phyloP scores from a whole-genome alignment of 177 flowering plant genomes.

The Telopea speciosissima region DNA sequence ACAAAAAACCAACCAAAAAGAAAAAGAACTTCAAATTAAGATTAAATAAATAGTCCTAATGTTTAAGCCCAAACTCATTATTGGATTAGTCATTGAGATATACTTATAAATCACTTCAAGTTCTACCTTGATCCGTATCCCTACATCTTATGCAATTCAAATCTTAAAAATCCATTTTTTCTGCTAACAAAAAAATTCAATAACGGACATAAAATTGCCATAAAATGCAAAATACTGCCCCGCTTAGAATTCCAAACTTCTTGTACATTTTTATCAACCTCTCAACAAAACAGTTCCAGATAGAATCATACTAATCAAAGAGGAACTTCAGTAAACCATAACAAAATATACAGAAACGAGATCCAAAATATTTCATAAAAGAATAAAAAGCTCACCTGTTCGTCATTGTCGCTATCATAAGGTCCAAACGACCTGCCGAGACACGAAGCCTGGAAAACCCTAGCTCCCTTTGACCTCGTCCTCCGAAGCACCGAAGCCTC shows the following conservation, averaged over 20 bases:
- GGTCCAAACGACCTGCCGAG: constrained; percentile 43
- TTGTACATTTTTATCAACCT: not conserved
- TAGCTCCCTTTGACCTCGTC: constrained; percentile 23
- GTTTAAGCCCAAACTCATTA: too few relatives aligned
- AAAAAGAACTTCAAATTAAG: not conserved
- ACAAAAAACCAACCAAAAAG: not conserved
- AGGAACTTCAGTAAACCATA: not conserved
- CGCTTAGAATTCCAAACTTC: not conserved
- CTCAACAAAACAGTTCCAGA: not conserved
- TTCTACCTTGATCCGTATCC: not conserved
- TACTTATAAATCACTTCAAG: not conserved
- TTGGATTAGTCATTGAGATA: too few relatives aligned
- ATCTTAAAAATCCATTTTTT: too few relatives aligned
- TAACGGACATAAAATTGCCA: not conserved
- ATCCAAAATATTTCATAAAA: not conserved
- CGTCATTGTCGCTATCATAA: constrained; percentile 20
- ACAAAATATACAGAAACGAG: not conserved
- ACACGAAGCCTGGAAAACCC: constrained; percentile 51
- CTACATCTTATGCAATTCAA: not conserved
- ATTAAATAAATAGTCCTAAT: too few relatives aligned
- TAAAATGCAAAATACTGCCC: not conserved
- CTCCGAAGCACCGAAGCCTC: constrained; percentile 17
- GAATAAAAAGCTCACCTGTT: constrained; percentile 18
- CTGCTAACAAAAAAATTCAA: not conserved
- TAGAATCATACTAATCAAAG: not conserved